Base-by-base conservation (phyloP, 2,329 filamentous ascomycete species). In the Aspergillus aculeatus region DNA sequence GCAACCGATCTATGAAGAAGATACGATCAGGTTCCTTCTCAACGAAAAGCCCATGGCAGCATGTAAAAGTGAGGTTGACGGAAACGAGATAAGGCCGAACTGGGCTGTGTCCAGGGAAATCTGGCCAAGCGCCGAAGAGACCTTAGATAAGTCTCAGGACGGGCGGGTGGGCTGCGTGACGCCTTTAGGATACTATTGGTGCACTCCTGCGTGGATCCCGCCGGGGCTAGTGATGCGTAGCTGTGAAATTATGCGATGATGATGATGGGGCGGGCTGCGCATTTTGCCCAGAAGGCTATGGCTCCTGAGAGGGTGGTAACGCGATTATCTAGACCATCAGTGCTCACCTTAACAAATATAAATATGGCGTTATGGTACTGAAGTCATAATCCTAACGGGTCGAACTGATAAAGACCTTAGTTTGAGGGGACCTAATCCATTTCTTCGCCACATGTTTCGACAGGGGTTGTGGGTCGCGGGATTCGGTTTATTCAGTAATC, bases 51-150 rank as follows among this genome's bases (percentile, higher is more conserved):
- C 16, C 16, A 44, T 19, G 38, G 14, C n/a, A 44, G n/a, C 38
- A 44, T 44, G 7, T 9, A 44, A 35, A 44, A 19, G 38, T 44
- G 38, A 44, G 16, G 38, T 41, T 35, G 14, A 35, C 14, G 32
- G 11, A 9, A 41, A 41, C 16, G 38, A 41, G 38, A 41, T 41
- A 41, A 16, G 32, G 32, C 32, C 52, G 52, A 47, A 29, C 52
- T 21, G 52, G 52, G 38, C 47, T 47, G 29, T 48, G 44, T 23
- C 44, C 32, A 31, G 24, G 41, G 32, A 48, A 29, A 47, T 47
- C 41, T 47, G 53, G 19, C 53, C 53, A 44, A 47, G 53, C 53
- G 53, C 53, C 53, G 32, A 55, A 55, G 47, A 44, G 41, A 48
- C 21, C 44, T 55, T 55, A 55, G 26, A 29, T 29, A 47, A 24